Evolutionary conservation across 805 yeast genomes (phyloP).

Genomic region (Komagataella phaffii): DNA sequence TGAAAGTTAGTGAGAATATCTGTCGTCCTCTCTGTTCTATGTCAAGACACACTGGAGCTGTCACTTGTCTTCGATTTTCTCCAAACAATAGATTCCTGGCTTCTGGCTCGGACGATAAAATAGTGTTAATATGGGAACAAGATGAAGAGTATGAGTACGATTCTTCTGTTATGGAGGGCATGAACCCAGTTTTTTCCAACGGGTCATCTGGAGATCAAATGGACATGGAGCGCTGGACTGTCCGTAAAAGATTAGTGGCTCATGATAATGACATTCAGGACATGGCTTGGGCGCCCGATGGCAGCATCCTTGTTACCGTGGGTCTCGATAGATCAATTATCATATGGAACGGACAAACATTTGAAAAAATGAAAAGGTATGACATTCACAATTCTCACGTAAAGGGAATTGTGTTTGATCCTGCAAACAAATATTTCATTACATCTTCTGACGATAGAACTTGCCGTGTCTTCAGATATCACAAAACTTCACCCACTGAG

Average conservation of each 20-base stretch:
- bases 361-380: conserved; percentile 77
- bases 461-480: conserved; percentile 76
- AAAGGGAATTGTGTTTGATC: conserved; percentile 94
- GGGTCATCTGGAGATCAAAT: conserved; percentile 25
- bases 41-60: conserved; percentile 95
- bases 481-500: conserved; percentile 51
- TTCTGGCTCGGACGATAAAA: conserved; percentile 90
- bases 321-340: conserved; percentile 89
- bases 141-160: conserved; percentile 45
- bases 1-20: conserved; percentile 13
- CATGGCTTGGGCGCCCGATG: conserved; percentile 96
- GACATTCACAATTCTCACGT: conserved; percentile 93
- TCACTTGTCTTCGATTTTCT: conserved; percentile 83
- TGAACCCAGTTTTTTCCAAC: not conserved
- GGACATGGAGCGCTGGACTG: conserved; percentile 90
- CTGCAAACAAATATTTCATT: conserved; percentile 95
- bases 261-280: conserved; percentile 98
- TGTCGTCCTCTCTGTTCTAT: conserved; percentile 69
- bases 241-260: conserved; percentile 81
- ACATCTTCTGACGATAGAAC: conserved; percentile 95
- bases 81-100: conserved; percentile 89
- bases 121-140: conserved; percentile 83
- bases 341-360: conserved; percentile 87
- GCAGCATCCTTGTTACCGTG: conserved; percentile 79
- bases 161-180: not conserved